Evolutionary conservation across 805 yeast genomes (phyloP), one percentile per base, ranked within the genome.

Genomic region (Saccharomycopsis capsularis): DNA sequence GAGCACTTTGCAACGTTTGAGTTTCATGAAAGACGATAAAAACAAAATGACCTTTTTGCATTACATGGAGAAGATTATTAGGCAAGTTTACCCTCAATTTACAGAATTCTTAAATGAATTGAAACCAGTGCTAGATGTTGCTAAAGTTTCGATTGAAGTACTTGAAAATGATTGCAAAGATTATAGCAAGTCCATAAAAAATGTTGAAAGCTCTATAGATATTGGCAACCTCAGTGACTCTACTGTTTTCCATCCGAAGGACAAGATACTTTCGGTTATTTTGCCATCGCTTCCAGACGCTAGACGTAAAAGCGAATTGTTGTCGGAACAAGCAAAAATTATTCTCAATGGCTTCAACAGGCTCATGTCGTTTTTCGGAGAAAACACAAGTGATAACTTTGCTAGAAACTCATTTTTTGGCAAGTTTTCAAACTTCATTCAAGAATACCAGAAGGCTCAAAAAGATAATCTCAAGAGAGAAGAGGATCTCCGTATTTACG

Each of bases 31-130:
- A 62, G 96, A 91, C 65, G 88, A 84, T 24, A 76, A 81, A 51
- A 90, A 91, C 62, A 77, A 88, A 4, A 81, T 85, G 81, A 86
- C 95, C 1, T 90, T 93, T 60, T 67, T 93, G 58, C 96, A 95
- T 62, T 90, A 90, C 63, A 88, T 95, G 47, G 99, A 93, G 63
- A 85, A 80, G 57, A 79, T 88, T 41, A 76, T 95, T n/a, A 72
- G 99, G 55, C 79, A 76, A 40, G 79, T 85, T 27, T 87, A 87
- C 63, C 95, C 97, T 1, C 86, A 86, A 39, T 74, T 80, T 57
- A 81, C 82, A 25, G 68, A 69, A 0, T 91, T 93, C 63, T 70
- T 82, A n/a, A 81, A 81, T 42, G 97, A 93, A 46, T 65, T 85
- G 60, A 65, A 73, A 56, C 70, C 81, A 44, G 71, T 82, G 53